Evolutionary conservation across 176 grass and related monocot genomes (phyloP).

Genomic region (Tillandsia leiboldiana): DNA sequence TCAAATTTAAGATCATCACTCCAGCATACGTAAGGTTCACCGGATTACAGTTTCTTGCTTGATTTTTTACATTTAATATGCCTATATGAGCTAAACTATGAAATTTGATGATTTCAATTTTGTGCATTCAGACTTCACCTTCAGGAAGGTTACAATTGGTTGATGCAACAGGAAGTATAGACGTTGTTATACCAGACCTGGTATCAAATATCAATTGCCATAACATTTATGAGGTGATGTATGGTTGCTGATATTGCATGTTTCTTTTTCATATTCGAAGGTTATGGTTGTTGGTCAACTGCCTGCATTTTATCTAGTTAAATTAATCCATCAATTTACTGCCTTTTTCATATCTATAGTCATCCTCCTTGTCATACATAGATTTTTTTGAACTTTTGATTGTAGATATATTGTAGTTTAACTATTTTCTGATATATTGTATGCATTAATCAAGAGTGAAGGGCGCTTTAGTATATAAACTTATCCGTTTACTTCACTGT

Average conservation of each 20-base stretch:
- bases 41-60: not conserved
- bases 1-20: too few relatives aligned
- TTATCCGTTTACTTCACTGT: too few relatives aligned
- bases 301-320: slow-evolving; percentile 1
- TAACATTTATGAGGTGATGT: slow-evolving; percentile 64
- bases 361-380: too few relatives aligned
- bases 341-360: too few relatives aligned
- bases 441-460: too few relatives aligned
- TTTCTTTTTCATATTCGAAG: not conserved
- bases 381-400: not conserved
- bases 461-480: too few relatives aligned
- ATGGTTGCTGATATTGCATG: not conserved
- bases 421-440: too few relatives aligned
- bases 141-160: slow-evolving; percentile 67
- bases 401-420: too few relatives aligned
- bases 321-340: too few relatives aligned
- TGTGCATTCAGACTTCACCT: slow-evolving; percentile 39
- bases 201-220: slow-evolving; percentile 30
- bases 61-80: slow-evolving; percentile 7
- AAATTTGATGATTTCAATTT: slow-evolving; percentile 16
- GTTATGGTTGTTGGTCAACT: slow-evolving; percentile 4
- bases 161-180: slow-evolving; percentile 71
- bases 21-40: not conserved
- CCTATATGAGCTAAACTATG: not conserved
- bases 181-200: slow-evolving; percentile 69